Evolutionary conservation across 805 yeast genomes (phyloP).

Genomic region (Candida stauntonica): DNA sequence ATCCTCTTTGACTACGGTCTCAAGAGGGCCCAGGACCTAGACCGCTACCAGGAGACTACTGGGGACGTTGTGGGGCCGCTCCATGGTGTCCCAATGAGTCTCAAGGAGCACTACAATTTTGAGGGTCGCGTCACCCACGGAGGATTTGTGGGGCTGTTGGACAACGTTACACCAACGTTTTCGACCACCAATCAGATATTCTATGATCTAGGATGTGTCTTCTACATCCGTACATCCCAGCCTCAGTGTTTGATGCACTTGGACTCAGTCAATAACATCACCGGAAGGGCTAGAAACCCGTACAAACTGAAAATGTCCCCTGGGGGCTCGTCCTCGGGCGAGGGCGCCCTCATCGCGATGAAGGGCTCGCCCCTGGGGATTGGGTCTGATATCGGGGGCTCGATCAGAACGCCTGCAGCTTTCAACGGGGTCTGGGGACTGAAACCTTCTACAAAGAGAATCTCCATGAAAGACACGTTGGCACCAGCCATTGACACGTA

Average conservation of each 20-base stretch:
- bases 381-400: conserved; percentile 73
- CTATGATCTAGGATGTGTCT: conserved; percentile 40
- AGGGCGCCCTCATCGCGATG: conserved; percentile 57
- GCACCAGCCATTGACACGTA: conserved; percentile 22
- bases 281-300: conserved; percentile 57
- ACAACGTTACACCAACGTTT: conserved; percentile 42
- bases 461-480: conserved; percentile 30
- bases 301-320: conserved; percentile 52
- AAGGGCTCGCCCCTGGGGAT: conserved; percentile 59
- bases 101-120: conserved; percentile 60
- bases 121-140: conserved; percentile 54
- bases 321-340: conserved; percentile 77
- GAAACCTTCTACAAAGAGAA: conserved; percentile 56
- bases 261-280: conserved; percentile 56
- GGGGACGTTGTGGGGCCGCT: conserved; percentile 60
- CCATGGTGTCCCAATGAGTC: conserved; percentile 65
- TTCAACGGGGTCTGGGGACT: conserved; percentile 59
- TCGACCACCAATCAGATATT: conserved; percentile 42
- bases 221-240: conserved; percentile 61
- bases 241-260: conserved; percentile 71
- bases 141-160: conserved; percentile 50
- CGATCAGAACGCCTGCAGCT: conserved; percentile 66
- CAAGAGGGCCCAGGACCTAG: conserved; percentile 50
- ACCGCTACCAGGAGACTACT: conserved; percentile 43
- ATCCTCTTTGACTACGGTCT: conserved; percentile 63